A percentile compares a stretch with the other conserved stretches of the same genome.
Conservation (phyloP, 2,329 filamentous ascomycete species). For the Fusarium sp. region DNA sequence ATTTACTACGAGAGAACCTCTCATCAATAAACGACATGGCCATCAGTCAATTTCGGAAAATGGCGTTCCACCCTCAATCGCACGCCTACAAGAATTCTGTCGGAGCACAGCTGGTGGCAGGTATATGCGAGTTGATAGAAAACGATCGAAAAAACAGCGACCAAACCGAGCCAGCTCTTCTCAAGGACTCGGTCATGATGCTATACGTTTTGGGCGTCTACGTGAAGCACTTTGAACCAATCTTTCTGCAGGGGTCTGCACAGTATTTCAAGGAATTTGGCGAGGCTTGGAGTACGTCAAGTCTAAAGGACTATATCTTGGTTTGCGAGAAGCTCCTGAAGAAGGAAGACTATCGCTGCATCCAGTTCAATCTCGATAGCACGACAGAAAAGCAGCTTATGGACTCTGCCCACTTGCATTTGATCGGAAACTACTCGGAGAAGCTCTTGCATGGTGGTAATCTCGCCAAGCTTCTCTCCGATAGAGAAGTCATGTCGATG, state of each 20-base stretch:
- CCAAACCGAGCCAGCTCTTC: constrained; percentile 69
- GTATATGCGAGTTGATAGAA: constrained; percentile 79
- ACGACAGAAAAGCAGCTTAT: constrained; percentile 83
- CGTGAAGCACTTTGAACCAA: constrained; percentile 78
- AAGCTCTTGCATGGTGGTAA: constrained; percentile 72
- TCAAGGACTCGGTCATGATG: constrained; percentile 81
- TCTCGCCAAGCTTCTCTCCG: constrained; percentile 76
- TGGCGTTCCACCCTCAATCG: constrained; percentile 54
- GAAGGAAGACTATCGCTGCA: constrained; percentile 78
- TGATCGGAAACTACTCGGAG: constrained; percentile 74
- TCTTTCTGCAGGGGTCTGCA: constrained; percentile 73
- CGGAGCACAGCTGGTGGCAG: constrained; percentile 48
- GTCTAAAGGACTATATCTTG: constrained; percentile 78
- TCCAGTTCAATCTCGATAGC: constrained; percentile 81
- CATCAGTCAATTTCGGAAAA: constrained; percentile 76
- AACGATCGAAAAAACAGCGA: constrained; percentile 70
- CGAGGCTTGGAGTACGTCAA: constrained; percentile 67
- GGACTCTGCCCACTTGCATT: constrained; percentile 73
- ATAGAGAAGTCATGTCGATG: constrained; percentile 74
- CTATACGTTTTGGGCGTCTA: constrained; percentile 88
- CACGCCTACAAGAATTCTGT: constrained; percentile 32
- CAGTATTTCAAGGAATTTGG: constrained; percentile 76
- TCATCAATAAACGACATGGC: constrained; percentile 83
- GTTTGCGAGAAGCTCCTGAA: constrained; percentile 74
- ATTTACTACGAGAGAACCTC: constrained; percentile 76